Evolutionary conservation across 2,329 filamentous ascomycete genomes (phyloP), one percentile per base, ranked within the genome.

Genomic region (Penicillium sp.): DNA sequence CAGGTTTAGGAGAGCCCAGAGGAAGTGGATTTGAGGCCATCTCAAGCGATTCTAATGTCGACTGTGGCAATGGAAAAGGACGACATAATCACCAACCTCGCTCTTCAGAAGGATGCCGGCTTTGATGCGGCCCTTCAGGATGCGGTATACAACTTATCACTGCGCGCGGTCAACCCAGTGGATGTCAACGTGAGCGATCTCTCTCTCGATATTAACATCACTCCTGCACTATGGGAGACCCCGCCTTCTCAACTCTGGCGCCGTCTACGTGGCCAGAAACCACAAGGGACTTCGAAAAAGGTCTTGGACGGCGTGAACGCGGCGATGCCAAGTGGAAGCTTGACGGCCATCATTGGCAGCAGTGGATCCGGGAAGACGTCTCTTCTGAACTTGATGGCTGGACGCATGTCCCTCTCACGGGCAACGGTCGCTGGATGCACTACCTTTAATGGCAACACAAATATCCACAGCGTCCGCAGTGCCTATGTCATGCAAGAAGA

Each of bases 341-440:
- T 93, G 42, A 91, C 89, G 0, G 90, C 90, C 8, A 91, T 92
- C 55, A 86, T 92, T 58, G 90, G 90, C 10, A 88, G 89, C 3
- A 89, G 87, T 68, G 89, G 90, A 20, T 89, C 86, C 1, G 89
- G 89, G 0, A 92, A 92, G 76, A 90, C 88, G 3, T 89, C 87
- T 0, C 75, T 90, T 58, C 78, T 92, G 37, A 92, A 91, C 71
- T 84, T 87, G 20, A 83, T 92, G 76, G 87, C 90, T 11, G 86
- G 89, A 64, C 83, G 90, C 37, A 85, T 91, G 72, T 79, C 82
- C 11, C 77, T 79, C n/a, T 85, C 83, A 65, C 81, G 84, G 34
- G 74, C 83, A 12, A 73, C 76, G 22, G 75, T 77, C 15, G 76
- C 81, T 3, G 89, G 90, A 0, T 71, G 74, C 3, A 82, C 82